Evolutionary conservation across 495 filamentous ascomycete species (phyloP).

Genomic region (Aspergillus carlsbadensis): DNA sequence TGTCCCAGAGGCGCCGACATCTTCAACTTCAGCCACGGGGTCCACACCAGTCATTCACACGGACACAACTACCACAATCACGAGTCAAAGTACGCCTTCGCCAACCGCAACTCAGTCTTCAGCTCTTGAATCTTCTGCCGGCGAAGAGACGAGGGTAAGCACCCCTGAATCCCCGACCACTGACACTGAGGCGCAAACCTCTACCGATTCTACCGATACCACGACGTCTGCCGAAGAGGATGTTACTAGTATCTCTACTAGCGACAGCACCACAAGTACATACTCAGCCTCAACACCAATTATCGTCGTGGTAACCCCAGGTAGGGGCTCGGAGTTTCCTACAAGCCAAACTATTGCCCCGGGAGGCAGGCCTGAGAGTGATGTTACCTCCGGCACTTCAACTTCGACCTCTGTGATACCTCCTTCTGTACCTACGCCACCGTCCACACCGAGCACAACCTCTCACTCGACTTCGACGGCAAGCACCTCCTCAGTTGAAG

Average conservation of each 20-base stretch:
- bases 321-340: not conserved
- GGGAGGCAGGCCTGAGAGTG: not conserved
- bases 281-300: not conserved
- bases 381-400: not conserved
- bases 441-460: not conserved
- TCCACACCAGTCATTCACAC: not conserved
- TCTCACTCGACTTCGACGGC: not conserved
- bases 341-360: not conserved
- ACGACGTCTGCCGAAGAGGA: not conserved
- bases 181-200: not conserved
- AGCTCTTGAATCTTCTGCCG: not conserved
- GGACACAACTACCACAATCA: not conserved
- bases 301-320: slow-evolving; percentile 13
- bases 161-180: not conserved
- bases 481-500: not conserved
- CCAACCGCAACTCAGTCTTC: not conserved
- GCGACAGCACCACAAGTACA: not conserved
- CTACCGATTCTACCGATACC: not conserved
- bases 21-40: not conserved
- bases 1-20: not conserved
- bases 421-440: not conserved
- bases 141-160: not conserved
- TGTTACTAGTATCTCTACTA: not conserved
- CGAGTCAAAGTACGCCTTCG: not conserved
- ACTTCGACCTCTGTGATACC: not conserved